phyloP scores from a whole-genome alignment of 1,284 basidiomycete genomes.

The Somion occarium region DNA sequence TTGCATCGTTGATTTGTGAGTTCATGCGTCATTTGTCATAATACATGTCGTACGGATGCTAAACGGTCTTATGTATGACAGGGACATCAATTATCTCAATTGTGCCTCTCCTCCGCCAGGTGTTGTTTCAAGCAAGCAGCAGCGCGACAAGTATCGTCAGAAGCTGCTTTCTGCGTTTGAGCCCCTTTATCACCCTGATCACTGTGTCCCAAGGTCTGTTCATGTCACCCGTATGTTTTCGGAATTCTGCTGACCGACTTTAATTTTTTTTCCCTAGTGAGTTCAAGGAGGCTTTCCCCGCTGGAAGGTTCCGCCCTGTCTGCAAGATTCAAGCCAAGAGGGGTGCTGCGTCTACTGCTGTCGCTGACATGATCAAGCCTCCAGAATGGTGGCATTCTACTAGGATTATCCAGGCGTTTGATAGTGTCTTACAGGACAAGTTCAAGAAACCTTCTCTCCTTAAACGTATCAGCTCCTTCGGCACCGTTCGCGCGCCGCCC shows the following conservation, averaged over 20 bases:
- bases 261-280: constrained; percentile 46
- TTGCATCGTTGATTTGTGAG: constrained; percentile 86
- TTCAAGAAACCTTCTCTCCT: constrained; percentile 87
- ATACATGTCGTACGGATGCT: constrained; percentile 5
- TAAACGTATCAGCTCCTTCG: constrained; percentile 80
- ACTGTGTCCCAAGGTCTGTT: constrained; percentile 68
- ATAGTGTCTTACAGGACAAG: constrained; percentile 83
- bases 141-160: constrained; percentile 81
- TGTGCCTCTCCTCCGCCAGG: constrained; percentile 78
- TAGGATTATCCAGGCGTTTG: constrained; percentile 85
- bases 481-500: constrained; percentile 64
- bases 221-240: too few relatives aligned
- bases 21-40: constrained; percentile 14
- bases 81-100: constrained; percentile 87
- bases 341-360: constrained; percentile 72
- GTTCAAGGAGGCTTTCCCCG: constrained; percentile 94
- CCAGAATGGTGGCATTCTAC: constrained; percentile 94
- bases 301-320: constrained; percentile 77
- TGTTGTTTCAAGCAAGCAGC: constrained; percentile 76
- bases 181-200: constrained; percentile 78
- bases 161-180: constrained; percentile 78
- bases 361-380: constrained; percentile 80
- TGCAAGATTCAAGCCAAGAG: constrained; percentile 83
- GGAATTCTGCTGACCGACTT: background rate
- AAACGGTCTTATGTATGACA: constrained; percentile 26